Percentiles rank a stretch among this genome's conserved stretches.
phyloP scores from a whole-genome alignment of 257 asterid species.

The Echites panduratus region DNA sequence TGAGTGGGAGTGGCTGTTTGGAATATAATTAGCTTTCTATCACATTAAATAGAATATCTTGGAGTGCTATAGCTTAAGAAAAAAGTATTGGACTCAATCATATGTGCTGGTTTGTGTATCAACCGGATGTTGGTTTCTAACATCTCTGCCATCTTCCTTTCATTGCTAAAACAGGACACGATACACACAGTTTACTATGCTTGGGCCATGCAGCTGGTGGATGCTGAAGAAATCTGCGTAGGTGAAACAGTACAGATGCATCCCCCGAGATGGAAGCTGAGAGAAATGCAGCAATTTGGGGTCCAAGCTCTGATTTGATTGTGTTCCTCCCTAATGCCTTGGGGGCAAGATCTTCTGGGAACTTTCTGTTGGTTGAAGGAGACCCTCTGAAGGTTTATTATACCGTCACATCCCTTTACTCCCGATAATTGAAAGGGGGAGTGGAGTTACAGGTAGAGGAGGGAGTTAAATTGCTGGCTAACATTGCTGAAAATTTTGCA shows the following conservation, averaged over 20 bases:
- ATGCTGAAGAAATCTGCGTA: slow-evolving; percentile 68
- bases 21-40: too few species aligned
- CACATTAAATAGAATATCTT: too few species aligned
- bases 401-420: not conserved
- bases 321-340: not conserved
- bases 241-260: slow-evolving; percentile 32
- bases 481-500: slow-evolving; percentile 3
- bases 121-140: not conserved
- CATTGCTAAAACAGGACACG: slow-evolving; percentile 52
- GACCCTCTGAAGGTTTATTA: too few species aligned
- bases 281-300: slow-evolving; percentile 90
- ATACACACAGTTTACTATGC: slow-evolving; percentile 86
- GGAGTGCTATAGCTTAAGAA: too few species aligned
- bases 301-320: slow-evolving; percentile 75
- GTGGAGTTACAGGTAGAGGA: not conserved
- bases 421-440: not conserved
- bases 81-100: too few species aligned
- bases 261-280: slow-evolving; percentile 79
- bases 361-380: not conserved
- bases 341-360: not conserved
- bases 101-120: too few species aligned
- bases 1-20: too few species aligned
- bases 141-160: not conserved
- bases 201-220: slow-evolving; percentile 97
- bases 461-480: not conserved